Conservation (phyloP, 1,284 basidiomycete species). For the Cryptococcus neoformans region DNA sequence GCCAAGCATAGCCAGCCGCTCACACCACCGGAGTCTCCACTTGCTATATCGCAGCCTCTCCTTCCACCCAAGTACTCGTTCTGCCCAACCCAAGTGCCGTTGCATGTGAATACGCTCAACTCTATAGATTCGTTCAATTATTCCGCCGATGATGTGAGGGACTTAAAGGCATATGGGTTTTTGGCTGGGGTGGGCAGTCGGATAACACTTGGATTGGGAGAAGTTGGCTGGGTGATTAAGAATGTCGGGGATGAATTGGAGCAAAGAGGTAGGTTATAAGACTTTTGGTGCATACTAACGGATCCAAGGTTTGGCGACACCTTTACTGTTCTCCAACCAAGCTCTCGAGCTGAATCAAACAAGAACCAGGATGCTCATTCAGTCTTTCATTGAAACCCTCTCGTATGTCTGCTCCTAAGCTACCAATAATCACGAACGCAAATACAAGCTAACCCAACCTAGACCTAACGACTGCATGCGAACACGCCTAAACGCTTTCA, state of each 20-base stretch:
- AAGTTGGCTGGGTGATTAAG: constrained; percentile 66
- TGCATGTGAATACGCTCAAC: constrained; percentile 20
- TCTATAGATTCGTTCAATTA: constrained; percentile 31
- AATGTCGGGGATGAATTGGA: constrained; percentile 68
- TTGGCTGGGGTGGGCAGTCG: constrained; percentile 31
- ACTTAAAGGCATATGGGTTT: constrained; percentile 33
- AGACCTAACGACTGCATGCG: too few relatives aligned
- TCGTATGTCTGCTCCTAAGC: constrained; percentile 32
- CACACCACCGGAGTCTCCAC: constrained; percentile 2
- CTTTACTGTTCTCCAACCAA: constrained; percentile 80
- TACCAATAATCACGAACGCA: too few relatives aligned
- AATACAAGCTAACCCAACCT: too few relatives aligned
- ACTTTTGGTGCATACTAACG: background rate
- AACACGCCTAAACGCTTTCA: constrained; percentile 51
- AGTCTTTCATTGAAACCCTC: constrained; percentile 60
- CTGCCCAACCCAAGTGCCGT: constrained; percentile 28
- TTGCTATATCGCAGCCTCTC: constrained; percentile 15
- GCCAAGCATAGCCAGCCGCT: background rate
- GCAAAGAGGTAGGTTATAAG: constrained; percentile 53
- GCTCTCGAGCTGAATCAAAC: constrained; percentile 75
- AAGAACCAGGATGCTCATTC: constrained; percentile 68
- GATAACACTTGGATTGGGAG: constrained; percentile 64
- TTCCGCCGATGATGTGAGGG: constrained; percentile 20
- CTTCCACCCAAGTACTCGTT: constrained; percentile 33
- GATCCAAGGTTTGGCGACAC: constrained; percentile 66